Evolutionary conservation across 345 rosid genomes (phyloP).

Genomic region (Acer saccharum): DNA sequence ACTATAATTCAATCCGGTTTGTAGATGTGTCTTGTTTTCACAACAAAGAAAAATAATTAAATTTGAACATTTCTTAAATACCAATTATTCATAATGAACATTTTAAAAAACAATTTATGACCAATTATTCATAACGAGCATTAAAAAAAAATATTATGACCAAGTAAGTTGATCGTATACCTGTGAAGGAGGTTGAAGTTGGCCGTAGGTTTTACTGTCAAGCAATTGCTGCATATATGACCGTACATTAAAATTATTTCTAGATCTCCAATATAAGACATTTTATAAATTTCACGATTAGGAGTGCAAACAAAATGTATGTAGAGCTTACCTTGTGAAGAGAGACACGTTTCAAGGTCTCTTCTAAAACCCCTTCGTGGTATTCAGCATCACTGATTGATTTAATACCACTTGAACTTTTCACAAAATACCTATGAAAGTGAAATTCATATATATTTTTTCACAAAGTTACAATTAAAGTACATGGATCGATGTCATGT

Average conservation of each 20-base stretch:
- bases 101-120: background rate
- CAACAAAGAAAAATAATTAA: background rate
- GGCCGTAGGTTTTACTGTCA: background rate
- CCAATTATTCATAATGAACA: background rate
- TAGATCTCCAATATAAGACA: too few species aligned
- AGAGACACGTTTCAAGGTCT: slow-evolving; percentile 17
- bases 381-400: slow-evolving; percentile 13
- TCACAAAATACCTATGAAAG: slow-evolving; percentile 10
- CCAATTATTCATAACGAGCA: background rate
- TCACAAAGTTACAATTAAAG: background rate
- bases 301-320: background rate
- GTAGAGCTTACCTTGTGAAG: slow-evolving; percentile 17
- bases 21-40: background rate
- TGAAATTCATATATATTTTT: background rate
- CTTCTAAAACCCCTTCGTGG: slow-evolving; percentile 14
- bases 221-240: slow-evolving; percentile 1
- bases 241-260: too few species aligned
- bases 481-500: background rate
- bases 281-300: too few species aligned
- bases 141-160: too few species aligned
- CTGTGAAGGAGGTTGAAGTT: background rate
- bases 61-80: background rate
- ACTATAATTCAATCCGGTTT: background rate
- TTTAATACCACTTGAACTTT: slow-evolving; percentile 13
- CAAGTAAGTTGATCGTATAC: background rate